Evolutionary conservation across 768 basidiomycete species (phyloP).

Genomic region (Gymnopilus junonius): DNA sequence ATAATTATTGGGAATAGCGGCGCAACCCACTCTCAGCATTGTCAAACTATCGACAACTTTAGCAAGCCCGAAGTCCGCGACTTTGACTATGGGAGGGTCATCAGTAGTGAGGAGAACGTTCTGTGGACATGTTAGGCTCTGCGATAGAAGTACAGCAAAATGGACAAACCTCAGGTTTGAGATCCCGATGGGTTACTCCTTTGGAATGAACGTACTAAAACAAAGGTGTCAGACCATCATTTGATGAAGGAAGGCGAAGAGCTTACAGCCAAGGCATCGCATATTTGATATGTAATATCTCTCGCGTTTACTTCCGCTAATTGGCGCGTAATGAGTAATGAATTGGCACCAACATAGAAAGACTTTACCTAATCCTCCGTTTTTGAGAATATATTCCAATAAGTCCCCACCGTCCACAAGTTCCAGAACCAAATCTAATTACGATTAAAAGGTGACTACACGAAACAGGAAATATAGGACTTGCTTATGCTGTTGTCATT

Average conservation of each 20-base stretch:
- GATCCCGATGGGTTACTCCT: conserved; percentile 89
- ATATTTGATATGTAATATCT: conserved; percentile 82
- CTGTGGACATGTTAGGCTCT: conserved; percentile 35
- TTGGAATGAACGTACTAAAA: conserved; percentile 67
- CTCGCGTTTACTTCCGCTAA: conserved; percentile 60
- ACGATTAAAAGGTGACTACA: conserved; percentile 13
- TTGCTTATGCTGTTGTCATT: conserved; percentile 62
- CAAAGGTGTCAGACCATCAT: neutral
- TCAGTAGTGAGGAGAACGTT: conserved; percentile 84
- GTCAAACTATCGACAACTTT: conserved; percentile 86
- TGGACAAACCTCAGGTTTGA: conserved; percentile 79
- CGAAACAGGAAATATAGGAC: conserved; percentile 24
- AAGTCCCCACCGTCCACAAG: conserved; percentile 89
- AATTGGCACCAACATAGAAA: neutral
- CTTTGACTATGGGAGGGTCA: conserved; percentile 75
- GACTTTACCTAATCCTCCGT: conserved; percentile 61
- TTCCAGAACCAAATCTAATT: conserved; percentile 79
- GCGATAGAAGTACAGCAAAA: neutral
- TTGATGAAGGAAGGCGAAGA: neutral
- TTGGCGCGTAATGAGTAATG: conserved; percentile 2
- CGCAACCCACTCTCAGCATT: conserved; percentile 66
- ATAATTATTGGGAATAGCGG: neutral
- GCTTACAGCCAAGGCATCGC: conserved; percentile 73
- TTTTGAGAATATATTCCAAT: conserved; percentile 73
- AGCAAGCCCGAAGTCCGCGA: conserved; percentile 96